Conservation (phyloP, 2,329 filamentous ascomycete genomes). For the Pseudocercospora musae region DNA sequence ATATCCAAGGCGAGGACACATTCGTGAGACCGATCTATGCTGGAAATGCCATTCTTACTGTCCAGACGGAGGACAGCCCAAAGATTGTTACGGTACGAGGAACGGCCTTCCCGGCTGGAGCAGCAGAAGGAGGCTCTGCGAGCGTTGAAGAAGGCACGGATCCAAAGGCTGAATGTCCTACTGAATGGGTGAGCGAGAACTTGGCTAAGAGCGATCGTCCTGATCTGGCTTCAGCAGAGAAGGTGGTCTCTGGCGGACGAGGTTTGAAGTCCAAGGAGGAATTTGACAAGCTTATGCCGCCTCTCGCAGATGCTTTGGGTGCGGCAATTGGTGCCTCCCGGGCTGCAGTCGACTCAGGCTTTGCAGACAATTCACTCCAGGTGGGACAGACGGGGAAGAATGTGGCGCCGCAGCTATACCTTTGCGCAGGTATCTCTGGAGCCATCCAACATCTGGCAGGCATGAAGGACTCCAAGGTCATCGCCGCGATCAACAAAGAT, state of each 20-base stretch:
- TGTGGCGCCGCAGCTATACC: constrained; percentile 90
- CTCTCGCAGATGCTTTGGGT: constrained; percentile 85
- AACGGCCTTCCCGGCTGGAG: constrained; percentile 79
- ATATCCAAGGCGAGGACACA: constrained; percentile 83
- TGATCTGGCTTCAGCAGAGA: constrained; percentile 82
- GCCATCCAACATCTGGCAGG: constrained; percentile 97
- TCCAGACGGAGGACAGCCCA: constrained; percentile 79
- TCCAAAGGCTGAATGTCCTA: constrained; percentile 68
- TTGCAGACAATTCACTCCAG: constrained; percentile 96
- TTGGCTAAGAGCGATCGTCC: constrained; percentile 90
- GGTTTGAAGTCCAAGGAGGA: constrained; percentile 98
- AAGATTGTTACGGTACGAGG: constrained; percentile 92
- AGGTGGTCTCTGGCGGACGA: constrained; percentile 88
- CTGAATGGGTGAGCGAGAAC: constrained; percentile 92
- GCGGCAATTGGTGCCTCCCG: constrained; percentile 95
- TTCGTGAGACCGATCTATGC: constrained; percentile 97
- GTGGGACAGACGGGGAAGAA: constrained; percentile 99
- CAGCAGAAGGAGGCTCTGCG: constrained; percentile 69
- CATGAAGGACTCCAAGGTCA: constrained; percentile 99
- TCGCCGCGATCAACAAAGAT: constrained; percentile 98
- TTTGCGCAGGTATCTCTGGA: constrained; percentile 92
- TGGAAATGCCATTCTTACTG: constrained; percentile 93
- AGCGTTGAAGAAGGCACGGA: constrained; percentile 77
- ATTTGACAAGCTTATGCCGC: constrained; percentile 88
- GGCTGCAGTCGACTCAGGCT: constrained; percentile 93